Conservation (phyloP, 1,284 basidiomycete species). For the Trichosporon sp. region DNA sequence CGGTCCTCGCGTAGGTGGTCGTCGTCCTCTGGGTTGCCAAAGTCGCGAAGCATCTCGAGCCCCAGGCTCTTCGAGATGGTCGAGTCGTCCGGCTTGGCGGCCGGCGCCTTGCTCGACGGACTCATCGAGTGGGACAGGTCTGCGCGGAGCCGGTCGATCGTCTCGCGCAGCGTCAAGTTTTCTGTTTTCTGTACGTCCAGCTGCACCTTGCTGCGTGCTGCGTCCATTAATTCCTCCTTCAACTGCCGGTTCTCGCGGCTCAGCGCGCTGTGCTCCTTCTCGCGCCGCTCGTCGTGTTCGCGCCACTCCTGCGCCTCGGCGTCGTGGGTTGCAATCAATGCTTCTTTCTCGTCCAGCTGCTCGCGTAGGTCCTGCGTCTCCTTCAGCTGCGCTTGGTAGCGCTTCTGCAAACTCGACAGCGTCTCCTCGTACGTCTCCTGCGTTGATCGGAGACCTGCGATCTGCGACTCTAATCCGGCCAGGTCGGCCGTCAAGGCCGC, state of each 20-base stretch:
- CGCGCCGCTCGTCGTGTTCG: not conserved
- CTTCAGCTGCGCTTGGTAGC: not conserved
- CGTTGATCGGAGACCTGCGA: not conserved
- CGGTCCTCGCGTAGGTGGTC: constrained; percentile 47
- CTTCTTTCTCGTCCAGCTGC: not conserved
- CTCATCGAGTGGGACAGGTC: constrained; percentile 55
- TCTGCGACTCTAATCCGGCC: not conserved
- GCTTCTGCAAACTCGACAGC: not conserved
- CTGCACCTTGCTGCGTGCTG: not conserved
- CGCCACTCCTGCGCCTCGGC: not conserved
- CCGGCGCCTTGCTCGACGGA: not conserved
- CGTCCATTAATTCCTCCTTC: not conserved
- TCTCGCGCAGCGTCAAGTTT: constrained; percentile 82
- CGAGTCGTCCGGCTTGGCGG: constrained; percentile 14
- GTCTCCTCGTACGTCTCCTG: not conserved
- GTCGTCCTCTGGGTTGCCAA: constrained; percentile 50
- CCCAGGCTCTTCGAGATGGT: constrained; percentile 74
- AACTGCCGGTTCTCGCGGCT: not conserved
- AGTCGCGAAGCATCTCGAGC: constrained; percentile 66
- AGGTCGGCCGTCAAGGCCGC: not conserved
- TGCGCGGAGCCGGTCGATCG: constrained; percentile 81
- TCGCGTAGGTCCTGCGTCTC: not conserved
- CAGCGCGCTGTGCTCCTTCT: not conserved
- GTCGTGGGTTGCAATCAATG: not conserved
- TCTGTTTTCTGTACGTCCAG: constrained; percentile 63